Evolutionary conservation across 352 stramenopile genomes (phyloP).

Genomic region (Globisporangium irregulare): DNA sequence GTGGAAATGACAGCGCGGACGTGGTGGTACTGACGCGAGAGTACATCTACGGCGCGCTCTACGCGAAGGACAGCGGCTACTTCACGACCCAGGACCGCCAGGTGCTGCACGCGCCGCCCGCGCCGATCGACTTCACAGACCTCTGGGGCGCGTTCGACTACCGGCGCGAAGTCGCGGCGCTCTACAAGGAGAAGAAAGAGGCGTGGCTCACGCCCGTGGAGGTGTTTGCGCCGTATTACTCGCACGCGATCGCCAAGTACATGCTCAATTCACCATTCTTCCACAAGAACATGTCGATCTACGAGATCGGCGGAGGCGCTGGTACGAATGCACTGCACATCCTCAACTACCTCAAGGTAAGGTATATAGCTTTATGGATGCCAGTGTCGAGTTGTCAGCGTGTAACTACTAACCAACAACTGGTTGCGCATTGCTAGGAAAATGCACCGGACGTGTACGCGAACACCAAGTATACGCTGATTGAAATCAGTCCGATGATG

Average conservation of each 20-base stretch:
- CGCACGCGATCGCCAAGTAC: constrained; percentile 83
- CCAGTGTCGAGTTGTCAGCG: background rate
- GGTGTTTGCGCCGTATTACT: constrained; percentile 88
- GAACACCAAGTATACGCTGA: constrained; percentile 81
- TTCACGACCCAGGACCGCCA: constrained; percentile 75
- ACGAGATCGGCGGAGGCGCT: constrained; percentile 86
- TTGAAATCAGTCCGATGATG: constrained; percentile 89
- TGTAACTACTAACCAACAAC: background rate
- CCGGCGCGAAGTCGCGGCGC: constrained; percentile 47
- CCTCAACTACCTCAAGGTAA: constrained; percentile 76
- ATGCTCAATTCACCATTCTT: constrained; percentile 78
- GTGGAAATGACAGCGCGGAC: background rate
- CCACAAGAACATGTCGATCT: constrained; percentile 60
- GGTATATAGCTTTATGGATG: background rate
- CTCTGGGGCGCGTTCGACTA: constrained; percentile 79
- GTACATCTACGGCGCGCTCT: constrained; percentile 83
- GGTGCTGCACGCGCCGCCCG: constrained; percentile 63
- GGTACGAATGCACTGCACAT: constrained; percentile 90
- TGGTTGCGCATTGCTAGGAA: constrained; percentile 13
- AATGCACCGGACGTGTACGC: constrained; percentile 76
- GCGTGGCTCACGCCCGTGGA: constrained; percentile 91
- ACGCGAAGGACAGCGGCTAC: constrained; percentile 74
- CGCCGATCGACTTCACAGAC: constrained; percentile 72
- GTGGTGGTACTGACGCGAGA: constrained; percentile 63
- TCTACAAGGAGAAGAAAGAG: constrained; percentile 71